Base-by-base conservation (phyloP, 768 basidiomycete genomes). In the Hericium erinaceus region DNA sequence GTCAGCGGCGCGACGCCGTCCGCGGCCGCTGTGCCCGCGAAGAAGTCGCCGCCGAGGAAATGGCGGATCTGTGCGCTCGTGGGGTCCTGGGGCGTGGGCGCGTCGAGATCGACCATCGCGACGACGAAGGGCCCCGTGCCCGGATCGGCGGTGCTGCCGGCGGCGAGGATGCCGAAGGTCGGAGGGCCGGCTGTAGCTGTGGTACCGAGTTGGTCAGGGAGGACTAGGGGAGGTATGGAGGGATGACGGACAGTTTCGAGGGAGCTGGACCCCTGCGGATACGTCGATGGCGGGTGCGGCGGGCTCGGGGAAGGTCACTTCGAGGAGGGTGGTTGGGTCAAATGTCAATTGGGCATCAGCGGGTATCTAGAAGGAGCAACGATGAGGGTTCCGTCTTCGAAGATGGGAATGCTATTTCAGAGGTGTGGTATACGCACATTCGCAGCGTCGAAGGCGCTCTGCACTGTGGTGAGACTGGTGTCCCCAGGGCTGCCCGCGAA, bases 1-100 rank as follows among this genome's bases (percentile, higher is more conserved):
- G 60, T 62, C 26, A 77, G 69, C 11, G 62, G 49, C 12, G 40
- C 46, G 33, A 39, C 22, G 12, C n/a, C 50, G 1, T 24, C 28
- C 48, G 28, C 16, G 28, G 18, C 18, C 37, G 48, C 39, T 5
- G 13, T 39, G 15, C 18, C 10, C 39, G 40, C 38, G 11, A 26
- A 20, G 54, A 55, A 59, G 41, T 50, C 44, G 18, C 48, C 54
- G 4, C 58, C 58, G 54, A 59, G 49, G 40, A 59, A 56, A 22
- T 59, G 58, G 16, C 50, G 58, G 41, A 52, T 44, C 37, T 56
- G 41, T 4, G 55, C 20, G 40, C 24, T 1, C 48, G 12, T 44
- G 5, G 54, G 58, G 28, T 16, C 24, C 55, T 55, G 49, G 2
- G 58, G 48, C 16, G 54, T 46, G 24, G 58, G 54, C 20, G 41